Percentiles rank a stretch among this genome's conserved stretches.
Conservation (phyloP, 176 grass and related monocot genomes). For the Miscanthus lutarioriparius region DNA sequence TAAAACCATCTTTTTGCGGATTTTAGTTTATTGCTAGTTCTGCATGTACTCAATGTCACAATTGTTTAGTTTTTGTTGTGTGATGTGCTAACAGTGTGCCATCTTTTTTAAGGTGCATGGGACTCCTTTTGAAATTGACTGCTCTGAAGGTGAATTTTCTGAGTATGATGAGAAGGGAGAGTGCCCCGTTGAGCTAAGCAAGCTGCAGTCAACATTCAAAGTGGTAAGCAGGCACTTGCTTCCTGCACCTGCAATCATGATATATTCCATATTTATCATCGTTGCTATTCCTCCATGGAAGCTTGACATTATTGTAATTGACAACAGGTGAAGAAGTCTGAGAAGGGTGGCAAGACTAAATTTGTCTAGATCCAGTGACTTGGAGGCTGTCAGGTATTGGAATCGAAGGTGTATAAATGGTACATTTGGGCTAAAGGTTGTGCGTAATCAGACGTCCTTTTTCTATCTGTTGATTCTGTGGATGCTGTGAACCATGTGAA, state of each 20-base stretch:
- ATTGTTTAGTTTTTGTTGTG: not conserved
- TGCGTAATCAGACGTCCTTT: not conserved
- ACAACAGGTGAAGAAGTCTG: conserved; percentile 48
- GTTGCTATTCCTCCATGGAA: not conserved
- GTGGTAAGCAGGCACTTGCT: conserved; percentile 58
- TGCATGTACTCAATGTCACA: not conserved
- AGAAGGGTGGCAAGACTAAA: conserved; percentile 36
- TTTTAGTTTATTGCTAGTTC: conserved; percentile 19
- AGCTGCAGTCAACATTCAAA: conserved; percentile 73
- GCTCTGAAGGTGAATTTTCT: conserved; percentile 79
- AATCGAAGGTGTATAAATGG: conserved; percentile 34
- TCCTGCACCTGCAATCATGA: not conserved
- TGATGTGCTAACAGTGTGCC: conserved; percentile 13
- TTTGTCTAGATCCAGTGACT: conserved; percentile 28
- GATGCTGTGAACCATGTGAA: conserved; percentile 3
- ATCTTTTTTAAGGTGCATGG: conserved; percentile 48
- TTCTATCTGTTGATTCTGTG: not conserved
- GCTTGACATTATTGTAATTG: conserved; percentile 20
- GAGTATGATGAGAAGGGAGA: conserved; percentile 93
- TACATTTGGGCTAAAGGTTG: not conserved
- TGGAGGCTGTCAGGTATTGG: not conserved
- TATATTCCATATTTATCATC: not conserved
- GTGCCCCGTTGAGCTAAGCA: conserved; percentile 70
- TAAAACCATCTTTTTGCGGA: not conserved
- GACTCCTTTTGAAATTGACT: conserved; percentile 75